Percentiles rank a stretch among this genome's conserved stretches.
phyloP scores from a whole-genome alignment of 2,329 filamentous ascomycete genomes.

The Epichloe elymi region DNA sequence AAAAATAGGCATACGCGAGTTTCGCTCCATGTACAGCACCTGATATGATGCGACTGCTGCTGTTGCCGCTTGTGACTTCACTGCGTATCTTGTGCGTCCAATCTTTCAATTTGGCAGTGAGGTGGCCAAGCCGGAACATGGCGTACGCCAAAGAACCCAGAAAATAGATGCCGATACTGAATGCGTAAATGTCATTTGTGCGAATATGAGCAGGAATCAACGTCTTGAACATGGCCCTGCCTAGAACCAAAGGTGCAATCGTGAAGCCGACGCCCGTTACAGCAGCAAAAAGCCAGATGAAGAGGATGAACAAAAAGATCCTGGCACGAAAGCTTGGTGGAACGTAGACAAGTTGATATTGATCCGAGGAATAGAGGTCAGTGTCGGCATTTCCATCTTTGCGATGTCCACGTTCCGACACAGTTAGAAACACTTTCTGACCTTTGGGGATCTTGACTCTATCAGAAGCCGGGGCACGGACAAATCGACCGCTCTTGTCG shows the following conservation, averaged over 20 bases:
- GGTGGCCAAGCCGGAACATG: constrained; percentile 34
- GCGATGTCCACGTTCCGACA: constrained; percentile 52
- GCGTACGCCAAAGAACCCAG: constrained; percentile 57
- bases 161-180: constrained; percentile 78
- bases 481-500: constrained; percentile 63
- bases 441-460: constrained; percentile 89
- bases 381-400: constrained; percentile 39
- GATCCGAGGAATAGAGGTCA: constrained; percentile 41
- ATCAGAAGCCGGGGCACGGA: constrained; percentile 86
- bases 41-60: constrained; percentile 13
- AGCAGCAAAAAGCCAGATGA: constrained; percentile 89
- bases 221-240: constrained; percentile 61
- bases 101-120: constrained; percentile 19
- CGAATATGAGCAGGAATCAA: constrained; percentile 58
- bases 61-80: constrained; percentile 12
- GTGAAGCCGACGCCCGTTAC: constrained; percentile 75
- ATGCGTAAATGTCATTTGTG: constrained; percentile 93
- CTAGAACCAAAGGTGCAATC: constrained; percentile 74
- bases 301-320: constrained; percentile 73
- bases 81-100: constrained; percentile 15
- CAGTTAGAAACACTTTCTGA: constrained; percentile 61
- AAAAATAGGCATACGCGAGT: constrained; percentile 61
- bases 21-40: constrained; percentile 22
- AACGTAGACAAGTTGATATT: constrained; percentile 64
- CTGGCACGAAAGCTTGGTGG: constrained; percentile 74